Evolutionary conservation across 768 basidiomycete species (phyloP).

Genomic region (Trametes villosa): DNA sequence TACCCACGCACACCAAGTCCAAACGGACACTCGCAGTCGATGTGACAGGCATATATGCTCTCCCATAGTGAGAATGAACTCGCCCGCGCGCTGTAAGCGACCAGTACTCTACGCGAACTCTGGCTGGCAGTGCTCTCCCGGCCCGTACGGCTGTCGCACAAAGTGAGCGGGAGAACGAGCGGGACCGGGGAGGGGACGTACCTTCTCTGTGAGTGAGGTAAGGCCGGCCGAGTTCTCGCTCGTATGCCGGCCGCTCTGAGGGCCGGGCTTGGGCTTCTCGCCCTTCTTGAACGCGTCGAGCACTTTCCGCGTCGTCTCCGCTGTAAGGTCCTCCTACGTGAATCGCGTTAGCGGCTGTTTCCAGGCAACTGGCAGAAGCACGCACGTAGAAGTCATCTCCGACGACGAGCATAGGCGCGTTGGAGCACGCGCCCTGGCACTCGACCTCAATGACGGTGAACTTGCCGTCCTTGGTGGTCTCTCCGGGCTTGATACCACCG

Average conservation of each 20-base stretch:
- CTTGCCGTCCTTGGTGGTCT: conserved; percentile 94
- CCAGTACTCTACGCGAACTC: conserved; percentile 59
- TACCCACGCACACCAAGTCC: background rate
- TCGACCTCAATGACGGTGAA: conserved; percentile 98
- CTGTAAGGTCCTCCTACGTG: conserved; percentile 80
- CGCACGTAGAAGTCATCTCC: conserved; percentile 96
- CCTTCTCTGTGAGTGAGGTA: conserved; percentile 79
- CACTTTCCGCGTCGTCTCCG: conserved; percentile 76
- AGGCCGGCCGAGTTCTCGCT: conserved; percentile 94
- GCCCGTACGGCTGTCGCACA: conserved; percentile 81
- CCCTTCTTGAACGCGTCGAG: conserved; percentile 80
- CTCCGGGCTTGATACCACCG: conserved; percentile 81
- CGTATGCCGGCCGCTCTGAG: conserved; percentile 84
- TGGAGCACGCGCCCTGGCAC: conserved; percentile 97
- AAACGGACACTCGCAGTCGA: too few relatives aligned
- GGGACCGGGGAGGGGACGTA: conserved; percentile 34
- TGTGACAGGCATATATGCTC: background rate
- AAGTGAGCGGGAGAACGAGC: conserved; percentile 9
- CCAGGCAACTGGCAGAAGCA: conserved; percentile 19
- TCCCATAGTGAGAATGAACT: too few relatives aligned
- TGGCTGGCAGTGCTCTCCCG: conserved; percentile 84
- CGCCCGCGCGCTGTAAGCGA: background rate
- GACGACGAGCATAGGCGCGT: conserved; percentile 96
- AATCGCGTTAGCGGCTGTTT: conserved; percentile 2
- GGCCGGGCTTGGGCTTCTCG: conserved; percentile 90